Percentiles rank a stretch among this genome's conserved stretches.
These are phyloP conservation scores for Neurospora sp. DNA, from an alignment of 495 filamentous ascomycete genomes.

Conservation along the genomic window DNA sequence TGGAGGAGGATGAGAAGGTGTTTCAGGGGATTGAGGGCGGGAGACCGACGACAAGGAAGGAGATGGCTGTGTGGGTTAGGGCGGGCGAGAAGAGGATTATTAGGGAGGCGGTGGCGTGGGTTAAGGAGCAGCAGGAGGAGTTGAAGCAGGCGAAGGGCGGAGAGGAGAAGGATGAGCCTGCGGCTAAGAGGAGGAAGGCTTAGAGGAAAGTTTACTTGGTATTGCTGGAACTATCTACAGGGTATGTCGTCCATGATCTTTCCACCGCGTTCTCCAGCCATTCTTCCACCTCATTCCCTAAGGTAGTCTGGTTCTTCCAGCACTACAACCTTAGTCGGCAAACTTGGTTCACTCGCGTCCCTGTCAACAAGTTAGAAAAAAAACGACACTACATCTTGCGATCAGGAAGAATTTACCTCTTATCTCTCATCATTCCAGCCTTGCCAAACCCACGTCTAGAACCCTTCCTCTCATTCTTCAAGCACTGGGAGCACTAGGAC, in stretches of 20 bases:
- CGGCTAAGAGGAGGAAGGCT: slow-evolving; percentile 12
- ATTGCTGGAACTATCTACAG: neutral
- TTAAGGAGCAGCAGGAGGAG: slow-evolving; percentile 6
- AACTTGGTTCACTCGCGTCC: neutral
- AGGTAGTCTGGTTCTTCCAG: neutral
- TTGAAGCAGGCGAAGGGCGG: neutral
- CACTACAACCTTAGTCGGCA: neutral
- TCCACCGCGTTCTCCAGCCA: neutral
- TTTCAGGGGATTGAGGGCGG: slow-evolving; percentile 25
- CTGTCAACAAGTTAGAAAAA: neutral
- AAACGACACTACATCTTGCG: neutral
- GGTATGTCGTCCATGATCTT: neutral
- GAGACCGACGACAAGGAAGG: slow-evolving; percentile 26
- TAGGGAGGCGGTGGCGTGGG: slow-evolving; percentile 30
- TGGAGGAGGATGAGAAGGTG: slow-evolving; percentile 51
- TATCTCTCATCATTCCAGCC: neutral
- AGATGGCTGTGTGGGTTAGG: slow-evolving; percentile 67
- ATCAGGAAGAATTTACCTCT: neutral
- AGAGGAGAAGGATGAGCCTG: slow-evolving; percentile 6
- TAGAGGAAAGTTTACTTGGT: neutral
- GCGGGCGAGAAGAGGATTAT: slow-evolving; percentile 72
- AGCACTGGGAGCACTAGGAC: neutral
- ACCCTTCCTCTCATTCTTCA: neutral
- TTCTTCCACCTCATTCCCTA: neutral
- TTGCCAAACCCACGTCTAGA: neutral